These are phyloP conservation scores for Trametes cubensis DNA, from an alignment of 768 basidiomycete genomes.

Conservation along the genomic window DNA sequence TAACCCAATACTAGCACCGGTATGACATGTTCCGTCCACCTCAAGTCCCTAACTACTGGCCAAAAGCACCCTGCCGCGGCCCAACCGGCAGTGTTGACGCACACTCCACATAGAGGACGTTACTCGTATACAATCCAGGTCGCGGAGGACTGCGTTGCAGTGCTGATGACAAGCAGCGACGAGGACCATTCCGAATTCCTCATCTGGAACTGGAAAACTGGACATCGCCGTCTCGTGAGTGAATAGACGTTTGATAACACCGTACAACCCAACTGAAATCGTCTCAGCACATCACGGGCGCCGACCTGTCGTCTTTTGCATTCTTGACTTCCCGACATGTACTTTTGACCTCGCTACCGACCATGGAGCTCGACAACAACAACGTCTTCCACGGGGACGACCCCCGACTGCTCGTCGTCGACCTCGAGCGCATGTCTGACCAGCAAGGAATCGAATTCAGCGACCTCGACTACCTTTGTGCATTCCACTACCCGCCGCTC, in stretches of 20 bases:
- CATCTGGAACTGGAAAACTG: constrained; percentile 72
- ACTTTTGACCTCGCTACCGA: constrained; percentile 26
- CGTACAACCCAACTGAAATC: not conserved
- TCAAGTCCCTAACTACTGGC: constrained; percentile 50
- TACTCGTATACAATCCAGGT: constrained; percentile 56
- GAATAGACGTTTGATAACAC: not conserved
- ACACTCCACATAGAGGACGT: constrained; percentile 1
- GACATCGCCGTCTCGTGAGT: constrained; percentile 52
- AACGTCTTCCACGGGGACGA: constrained; percentile 23
- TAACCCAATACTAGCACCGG: not conserved
- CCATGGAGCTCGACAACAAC: constrained; percentile 28
- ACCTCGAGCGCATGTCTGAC: constrained; percentile 40
- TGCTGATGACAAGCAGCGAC: constrained; percentile 46
- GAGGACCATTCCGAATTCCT: constrained; percentile 47
- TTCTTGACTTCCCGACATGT: constrained; percentile 33
- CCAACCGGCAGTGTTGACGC: constrained; percentile 36
- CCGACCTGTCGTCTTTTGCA: constrained; percentile 28
- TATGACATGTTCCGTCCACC: constrained; percentile 34
- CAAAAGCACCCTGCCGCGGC: constrained; percentile 48
- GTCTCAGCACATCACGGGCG: constrained; percentile 18
- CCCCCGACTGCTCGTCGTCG: constrained; percentile 42
- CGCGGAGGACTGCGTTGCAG: constrained; percentile 52
- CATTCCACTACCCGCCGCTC: constrained; percentile 48
- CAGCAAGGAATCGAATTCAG: constrained; percentile 34
- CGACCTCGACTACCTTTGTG: constrained; percentile 38